phyloP scores from a whole-genome alignment of 2,329 filamentous ascomycete genomes.

The Aspergillus bombycis region DNA sequence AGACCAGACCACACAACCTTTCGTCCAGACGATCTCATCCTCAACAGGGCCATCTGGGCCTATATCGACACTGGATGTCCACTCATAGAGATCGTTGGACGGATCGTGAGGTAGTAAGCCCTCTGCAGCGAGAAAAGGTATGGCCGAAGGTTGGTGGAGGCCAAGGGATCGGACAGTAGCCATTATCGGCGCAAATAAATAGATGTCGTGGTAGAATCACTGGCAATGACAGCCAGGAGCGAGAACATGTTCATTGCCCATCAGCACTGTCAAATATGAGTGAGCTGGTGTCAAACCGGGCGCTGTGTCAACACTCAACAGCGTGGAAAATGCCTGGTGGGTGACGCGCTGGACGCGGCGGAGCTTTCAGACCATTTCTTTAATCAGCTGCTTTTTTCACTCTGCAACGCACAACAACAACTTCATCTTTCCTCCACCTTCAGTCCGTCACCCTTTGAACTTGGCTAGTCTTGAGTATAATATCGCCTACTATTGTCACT shows the following conservation, averaged over 20 bases:
- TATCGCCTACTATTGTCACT: too few species aligned
- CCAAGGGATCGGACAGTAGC: slow-evolving; percentile 88
- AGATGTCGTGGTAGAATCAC: slow-evolving; percentile 23
- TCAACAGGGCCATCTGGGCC: slow-evolving; percentile 55
- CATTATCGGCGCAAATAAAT: slow-evolving; percentile 60
- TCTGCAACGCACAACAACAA: slow-evolving; percentile 12
- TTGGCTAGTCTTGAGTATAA: not conserved
- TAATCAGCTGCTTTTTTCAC: slow-evolving; percentile 31
- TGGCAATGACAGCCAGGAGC: slow-evolving; percentile 28
- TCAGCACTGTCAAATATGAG: slow-evolving; percentile 10
- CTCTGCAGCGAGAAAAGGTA: slow-evolving; percentile 82
- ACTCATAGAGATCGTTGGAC: slow-evolving; percentile 67
- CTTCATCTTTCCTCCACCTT: not conserved
- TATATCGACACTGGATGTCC: slow-evolving; percentile 65
- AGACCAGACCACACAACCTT: slow-evolving; percentile 82
- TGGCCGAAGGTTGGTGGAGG: slow-evolving; percentile 81
- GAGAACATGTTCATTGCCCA: slow-evolving; percentile 33
- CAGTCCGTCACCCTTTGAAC: not conserved
- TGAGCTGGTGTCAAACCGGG: not conserved
- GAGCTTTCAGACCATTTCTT: slow-evolving; percentile 19
- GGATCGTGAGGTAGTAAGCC: slow-evolving; percentile 72
- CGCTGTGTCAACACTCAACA: slow-evolving; percentile 3
- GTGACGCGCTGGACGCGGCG: slow-evolving; percentile 35
- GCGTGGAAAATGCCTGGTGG: slow-evolving; percentile 17
- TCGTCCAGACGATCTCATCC: slow-evolving; percentile 80